A percentile compares a stretch with the other conserved stretches of the same genome.
Conservation (phyloP, 2,329 filamentous ascomycete genomes). For the Venturia effusa region DNA sequence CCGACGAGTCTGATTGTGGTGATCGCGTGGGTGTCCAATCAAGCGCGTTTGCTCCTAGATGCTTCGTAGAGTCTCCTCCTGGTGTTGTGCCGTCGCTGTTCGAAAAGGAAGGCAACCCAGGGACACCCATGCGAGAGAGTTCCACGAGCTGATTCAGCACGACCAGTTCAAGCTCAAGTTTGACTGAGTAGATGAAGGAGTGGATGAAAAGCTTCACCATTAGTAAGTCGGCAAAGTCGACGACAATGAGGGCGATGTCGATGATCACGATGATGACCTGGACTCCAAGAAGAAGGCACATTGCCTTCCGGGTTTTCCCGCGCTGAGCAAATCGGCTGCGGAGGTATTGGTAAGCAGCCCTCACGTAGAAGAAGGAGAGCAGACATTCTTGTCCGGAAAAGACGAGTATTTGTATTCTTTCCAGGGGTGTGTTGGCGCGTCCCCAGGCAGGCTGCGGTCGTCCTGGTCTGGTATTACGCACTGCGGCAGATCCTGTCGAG, state of each 20-base stretch:
- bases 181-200: conserved; percentile 12
- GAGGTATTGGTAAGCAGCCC: conserved; percentile 5
- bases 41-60: background rate
- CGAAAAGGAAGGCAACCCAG: conserved; percentile 2
- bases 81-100: background rate
- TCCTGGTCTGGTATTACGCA: background rate
- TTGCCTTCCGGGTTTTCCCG: background rate
- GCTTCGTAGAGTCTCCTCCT: background rate
- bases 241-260: conserved; percentile 6
- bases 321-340: background rate
- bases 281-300: conserved; percentile 10
- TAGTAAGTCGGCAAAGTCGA: conserved; percentile 2
- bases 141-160: conserved; percentile 16
- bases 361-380: background rate
- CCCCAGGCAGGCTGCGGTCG: background rate
- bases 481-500: background rate
- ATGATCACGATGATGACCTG: conserved; percentile 8
- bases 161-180: conserved; percentile 16
- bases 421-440: background rate
- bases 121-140: conserved; percentile 3
- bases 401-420: conserved; percentile 3
- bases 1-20: background rate
- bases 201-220: conserved; percentile 7
- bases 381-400: conserved; percentile 1
- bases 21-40: background rate